Percentiles rank a stretch among this genome's conserved stretches.
Evolutionary conservation across 2,329 filamentous ascomycete genomes (phyloP).

Genomic region (Pyrenophora tritici-repentis): DNA sequence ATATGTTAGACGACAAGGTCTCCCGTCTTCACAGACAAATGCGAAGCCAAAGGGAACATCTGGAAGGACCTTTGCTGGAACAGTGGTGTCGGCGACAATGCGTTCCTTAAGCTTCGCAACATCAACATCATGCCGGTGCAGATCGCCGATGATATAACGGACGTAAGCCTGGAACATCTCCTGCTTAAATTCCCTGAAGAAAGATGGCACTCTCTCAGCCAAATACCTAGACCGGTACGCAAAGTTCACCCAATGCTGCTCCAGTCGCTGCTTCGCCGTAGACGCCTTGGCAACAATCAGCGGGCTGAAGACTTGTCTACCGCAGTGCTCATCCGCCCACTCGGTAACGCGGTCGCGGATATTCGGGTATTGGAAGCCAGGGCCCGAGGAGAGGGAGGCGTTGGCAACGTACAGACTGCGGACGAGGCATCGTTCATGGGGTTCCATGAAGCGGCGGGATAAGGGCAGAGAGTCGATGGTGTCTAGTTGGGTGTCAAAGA

Average conservation of each 20-base stretch:
- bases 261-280: constrained; percentile 6
- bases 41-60: too few relatives aligned
- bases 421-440: constrained; percentile 31
- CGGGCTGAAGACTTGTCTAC: constrained; percentile 25
- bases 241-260: constrained; percentile 4
- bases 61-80: too few relatives aligned
- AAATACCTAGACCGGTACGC: constrained; percentile 3
- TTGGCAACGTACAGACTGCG: constrained; percentile 25
- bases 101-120: too few relatives aligned
- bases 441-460: constrained; percentile 22
- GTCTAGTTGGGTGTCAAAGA: constrained; percentile 13
- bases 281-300: constrained; percentile 6
- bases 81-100: too few relatives aligned
- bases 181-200: too few relatives aligned
- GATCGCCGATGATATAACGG: too few relatives aligned
- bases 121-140: too few relatives aligned
- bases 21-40: too few relatives aligned
- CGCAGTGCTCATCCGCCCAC: constrained; percentile 32
- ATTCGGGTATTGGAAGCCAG: constrained; percentile 19
- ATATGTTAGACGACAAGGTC: too few relatives aligned
- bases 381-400: constrained; percentile 7
- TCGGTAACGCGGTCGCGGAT: constrained; percentile 23
- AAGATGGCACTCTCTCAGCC: background rate
- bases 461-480: constrained; percentile 13
- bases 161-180: background rate